Conservation (phyloP, 768 basidiomycete species). For the Panaeolus papilionaceus region DNA sequence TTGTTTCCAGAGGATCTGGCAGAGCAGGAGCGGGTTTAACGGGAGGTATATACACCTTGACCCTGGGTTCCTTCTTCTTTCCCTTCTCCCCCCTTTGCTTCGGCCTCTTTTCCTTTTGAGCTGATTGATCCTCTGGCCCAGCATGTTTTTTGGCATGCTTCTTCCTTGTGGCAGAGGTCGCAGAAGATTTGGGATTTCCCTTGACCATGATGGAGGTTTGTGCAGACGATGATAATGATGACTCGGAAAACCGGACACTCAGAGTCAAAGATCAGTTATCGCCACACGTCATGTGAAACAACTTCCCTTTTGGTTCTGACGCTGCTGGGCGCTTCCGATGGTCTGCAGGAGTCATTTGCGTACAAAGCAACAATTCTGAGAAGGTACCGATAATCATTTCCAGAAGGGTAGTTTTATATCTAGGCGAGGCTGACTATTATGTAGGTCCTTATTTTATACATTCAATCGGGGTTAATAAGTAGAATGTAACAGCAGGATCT, state of each 20-base stretch:
- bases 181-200: slow-evolving; percentile 71
- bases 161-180: slow-evolving; percentile 86
- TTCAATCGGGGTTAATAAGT: no score
- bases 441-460: no score
- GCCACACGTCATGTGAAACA: slow-evolving; percentile 12
- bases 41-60: slow-evolving; percentile 89
- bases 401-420: no score
- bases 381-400: no score
- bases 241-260: slow-evolving; percentile 1
- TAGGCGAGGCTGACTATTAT: no score
- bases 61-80: slow-evolving; percentile 74
- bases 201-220: slow-evolving; percentile 41
- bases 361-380: not conserved
- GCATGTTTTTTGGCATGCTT: slow-evolving; percentile 92
- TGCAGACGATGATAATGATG: slow-evolving; percentile 5
- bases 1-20: slow-evolving; percentile 87
- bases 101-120: slow-evolving; percentile 50
- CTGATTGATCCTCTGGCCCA: slow-evolving; percentile 40
- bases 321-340: not conserved
- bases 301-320: not conserved
- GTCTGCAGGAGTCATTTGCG: not conserved
- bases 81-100: slow-evolving; percentile 57
- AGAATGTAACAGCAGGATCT: no score
- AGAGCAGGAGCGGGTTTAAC: slow-evolving; percentile 75
- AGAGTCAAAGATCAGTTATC: slow-evolving; percentile 3